Evolutionary conservation across 129 eudicot species (phyloP).

Genomic region (Centrapalus pauciflorus): DNA sequence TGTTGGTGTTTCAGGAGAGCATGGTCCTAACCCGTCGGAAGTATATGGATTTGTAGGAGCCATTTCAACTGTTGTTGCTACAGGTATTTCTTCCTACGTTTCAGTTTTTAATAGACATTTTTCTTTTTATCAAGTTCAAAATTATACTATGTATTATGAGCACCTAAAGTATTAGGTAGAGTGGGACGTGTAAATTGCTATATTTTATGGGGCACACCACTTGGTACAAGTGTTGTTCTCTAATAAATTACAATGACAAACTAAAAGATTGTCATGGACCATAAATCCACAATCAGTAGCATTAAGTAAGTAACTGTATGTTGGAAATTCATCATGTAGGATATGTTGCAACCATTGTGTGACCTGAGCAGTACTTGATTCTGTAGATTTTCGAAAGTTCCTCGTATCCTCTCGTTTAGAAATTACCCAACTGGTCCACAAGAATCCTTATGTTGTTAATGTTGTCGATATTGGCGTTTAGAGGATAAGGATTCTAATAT

Average conservation of each 20-base stretch:
- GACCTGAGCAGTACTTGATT: neutral
- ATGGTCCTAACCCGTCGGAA: conserved; percentile 85
- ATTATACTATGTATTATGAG: neutral
- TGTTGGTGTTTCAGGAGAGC: conserved; percentile 63
- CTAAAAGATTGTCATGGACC: neutral
- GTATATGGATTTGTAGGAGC: conserved; percentile 97
- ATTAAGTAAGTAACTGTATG: neutral
- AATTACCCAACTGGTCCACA: neutral
- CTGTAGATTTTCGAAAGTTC: neutral
- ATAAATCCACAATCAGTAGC: too few species aligned
- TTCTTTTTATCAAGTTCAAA: neutral
- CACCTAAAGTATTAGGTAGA: neutral
- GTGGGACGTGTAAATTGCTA: neutral
- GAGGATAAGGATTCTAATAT: conserved; percentile 3
- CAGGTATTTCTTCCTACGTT: conserved; percentile 41
- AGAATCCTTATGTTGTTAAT: neutral
- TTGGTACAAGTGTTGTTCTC: neutral
- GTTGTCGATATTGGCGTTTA: neutral
- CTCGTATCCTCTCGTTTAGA: neutral
- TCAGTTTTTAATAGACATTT: neutral
- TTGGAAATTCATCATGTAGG: neutral
- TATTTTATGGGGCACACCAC: neutral
- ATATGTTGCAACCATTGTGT: neutral
- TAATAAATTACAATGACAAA: neutral
- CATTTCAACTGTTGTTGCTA: conserved; percentile 74